These are phyloP conservation scores for Colletotrichum brevisporum DNA, from an alignment of 2,329 filamentous ascomycete genomes.

Conservation along the genomic window DNA sequence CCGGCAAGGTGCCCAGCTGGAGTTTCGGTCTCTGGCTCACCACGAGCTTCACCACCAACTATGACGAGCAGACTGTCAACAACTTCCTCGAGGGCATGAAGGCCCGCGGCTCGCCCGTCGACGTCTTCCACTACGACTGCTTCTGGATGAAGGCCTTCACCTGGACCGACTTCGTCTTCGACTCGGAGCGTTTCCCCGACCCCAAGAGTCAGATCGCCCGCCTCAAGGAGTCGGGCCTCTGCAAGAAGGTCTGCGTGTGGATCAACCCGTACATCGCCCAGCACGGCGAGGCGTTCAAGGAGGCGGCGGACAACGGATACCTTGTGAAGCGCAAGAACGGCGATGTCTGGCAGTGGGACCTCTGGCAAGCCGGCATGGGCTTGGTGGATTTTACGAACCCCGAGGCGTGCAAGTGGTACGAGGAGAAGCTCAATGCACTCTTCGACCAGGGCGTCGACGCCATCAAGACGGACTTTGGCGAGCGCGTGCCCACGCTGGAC, in stretches of 20 bases:
- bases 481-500: constrained; percentile 76
- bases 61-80: constrained; percentile 78
- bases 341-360: constrained; percentile 81
- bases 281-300: constrained; percentile 75
- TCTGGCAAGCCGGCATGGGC: constrained; percentile 84
- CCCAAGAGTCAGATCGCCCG: constrained; percentile 74
- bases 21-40: constrained; percentile 84
- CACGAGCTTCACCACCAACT: constrained; percentile 81
- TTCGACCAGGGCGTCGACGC: constrained; percentile 79
- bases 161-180: constrained; percentile 83
- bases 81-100: constrained; percentile 79
- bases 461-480: constrained; percentile 84
- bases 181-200: constrained; percentile 77
- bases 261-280: constrained; percentile 83
- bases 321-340: constrained; percentile 78
- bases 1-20: constrained; percentile 78
- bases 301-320: constrained; percentile 76
- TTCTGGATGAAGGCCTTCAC: constrained; percentile 84
- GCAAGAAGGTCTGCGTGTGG: constrained; percentile 79
- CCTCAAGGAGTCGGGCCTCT: constrained; percentile 73
- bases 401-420: constrained; percentile 75
- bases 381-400: constrained; percentile 83
- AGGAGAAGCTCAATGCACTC: constrained; percentile 70
- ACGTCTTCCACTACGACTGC: constrained; percentile 83
- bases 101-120: constrained; percentile 73